A percentile compares a stretch with the other conserved stretches of the same genome.
Conservation (phyloP, 441 rosid species). For the Dalechampia spathulata region DNA sequence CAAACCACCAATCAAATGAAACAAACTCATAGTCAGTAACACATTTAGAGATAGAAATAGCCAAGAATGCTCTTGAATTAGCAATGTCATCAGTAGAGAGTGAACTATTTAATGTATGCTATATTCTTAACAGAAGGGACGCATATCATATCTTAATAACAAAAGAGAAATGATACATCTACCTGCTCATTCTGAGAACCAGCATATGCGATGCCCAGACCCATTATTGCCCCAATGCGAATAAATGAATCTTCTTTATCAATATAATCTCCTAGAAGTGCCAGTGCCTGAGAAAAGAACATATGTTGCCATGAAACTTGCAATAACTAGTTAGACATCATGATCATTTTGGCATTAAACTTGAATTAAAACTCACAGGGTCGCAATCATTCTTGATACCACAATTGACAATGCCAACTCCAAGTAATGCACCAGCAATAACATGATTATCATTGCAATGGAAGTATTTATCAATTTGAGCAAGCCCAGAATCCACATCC, state of each 20-base stretch:
- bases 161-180: constrained; percentile 7
- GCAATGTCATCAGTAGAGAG: too few species aligned
- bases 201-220: constrained; percentile 94
- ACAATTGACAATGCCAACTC: constrained; percentile 91
- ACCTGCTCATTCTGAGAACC: constrained; percentile 89
- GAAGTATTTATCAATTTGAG: constrained; percentile 88
- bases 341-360: background rate
- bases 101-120: background rate
- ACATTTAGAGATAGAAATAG: too few species aligned
- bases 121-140: background rate
- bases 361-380: constrained; percentile 52
- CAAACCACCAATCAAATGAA: background rate
- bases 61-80: too few species aligned
- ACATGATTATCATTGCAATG: constrained; percentile 77
- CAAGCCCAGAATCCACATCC: constrained; percentile 92
- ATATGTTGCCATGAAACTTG: constrained; percentile 8
- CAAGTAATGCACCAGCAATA: constrained; percentile 86
- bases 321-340: background rate
- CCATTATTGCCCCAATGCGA: constrained; percentile 95
- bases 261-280: constrained; percentile 63
- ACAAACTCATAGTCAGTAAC: background rate
- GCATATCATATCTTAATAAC: background rate
- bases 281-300: constrained; percentile 63
- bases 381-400: constrained; percentile 82
- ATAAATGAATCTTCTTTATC: constrained; percentile 72